These are phyloP conservation scores for Plasmodium blacklocki DNA, from an alignment of 169 alveolate genomes.

Conservation along the genomic window DNA sequence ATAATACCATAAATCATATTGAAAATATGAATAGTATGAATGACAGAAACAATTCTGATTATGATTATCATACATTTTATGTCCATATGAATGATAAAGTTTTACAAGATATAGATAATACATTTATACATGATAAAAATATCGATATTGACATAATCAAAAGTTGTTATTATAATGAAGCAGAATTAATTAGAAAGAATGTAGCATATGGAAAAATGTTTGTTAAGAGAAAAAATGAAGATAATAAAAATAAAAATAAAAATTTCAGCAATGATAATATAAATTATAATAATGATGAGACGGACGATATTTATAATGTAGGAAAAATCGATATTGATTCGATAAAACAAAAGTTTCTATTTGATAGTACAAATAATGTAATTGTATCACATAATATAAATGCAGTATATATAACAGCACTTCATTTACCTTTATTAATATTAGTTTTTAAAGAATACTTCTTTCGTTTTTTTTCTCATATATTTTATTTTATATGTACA, in stretches of 20 bases:
- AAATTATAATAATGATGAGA: constrained; percentile 18
- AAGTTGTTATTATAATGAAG: constrained; percentile 51
- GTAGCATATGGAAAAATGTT: constrained; percentile 26
- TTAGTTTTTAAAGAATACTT: constrained; percentile 47
- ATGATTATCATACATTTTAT: not conserved
- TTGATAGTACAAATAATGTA: constrained; percentile 45
- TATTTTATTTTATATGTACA: constrained; percentile 69
- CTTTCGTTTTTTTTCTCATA: constrained; percentile 70
- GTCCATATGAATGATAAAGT: constrained; percentile 11
- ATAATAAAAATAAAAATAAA: constrained; percentile 1
- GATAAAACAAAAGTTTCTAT: constrained; percentile 26
- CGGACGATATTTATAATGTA: constrained; percentile 31
- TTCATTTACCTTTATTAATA: constrained; percentile 42
- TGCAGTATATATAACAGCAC: constrained; percentile 57
- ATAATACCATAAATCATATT: not conserved
- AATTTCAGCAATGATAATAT: not conserved
- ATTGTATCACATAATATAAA: constrained; percentile 70
- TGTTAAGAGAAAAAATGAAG: constrained; percentile 6
- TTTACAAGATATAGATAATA: constrained; percentile 27
- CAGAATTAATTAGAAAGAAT: constrained; percentile 26
- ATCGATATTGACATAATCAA: constrained; percentile 25
- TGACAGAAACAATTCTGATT: not conserved
- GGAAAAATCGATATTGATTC: constrained; percentile 48
- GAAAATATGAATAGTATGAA: not conserved
- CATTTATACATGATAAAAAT: constrained; percentile 16